Evolutionary conservation across 2,329 filamentous ascomycete species (phyloP), one percentile per base, ranked within the genome.

Genomic region (Aureobasidium sp.): DNA sequence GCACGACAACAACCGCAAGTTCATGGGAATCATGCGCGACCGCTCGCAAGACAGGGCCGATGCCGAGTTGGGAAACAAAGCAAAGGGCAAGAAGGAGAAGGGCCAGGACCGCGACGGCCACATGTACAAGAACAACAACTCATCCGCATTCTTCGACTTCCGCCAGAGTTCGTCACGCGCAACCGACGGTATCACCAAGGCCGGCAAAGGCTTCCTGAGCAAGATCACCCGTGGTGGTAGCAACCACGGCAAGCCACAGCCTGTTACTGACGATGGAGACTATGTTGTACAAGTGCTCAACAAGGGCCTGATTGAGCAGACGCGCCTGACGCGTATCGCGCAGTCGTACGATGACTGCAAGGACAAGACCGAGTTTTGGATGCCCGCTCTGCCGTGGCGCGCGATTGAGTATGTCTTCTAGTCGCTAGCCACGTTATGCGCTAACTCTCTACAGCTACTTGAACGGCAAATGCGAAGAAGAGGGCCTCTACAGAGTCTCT

Each of bases 311-410:
- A 81, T 95, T 27, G 88, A 96, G 71, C 93, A 97, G 74, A 92
- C 92, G 7, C 85, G 93, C n/a, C 79, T 86, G 64, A 96, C 93
- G 0, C 84, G 93, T 64, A 96, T 97, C 70, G 95, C 91, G 8
- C 95, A 93, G 74, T 84, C 88, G 31, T 78, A 97, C 45, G 90
- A 95, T 69, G 84, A 89, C 63, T 96, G 92, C 10, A 84, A 87
- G 64, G 93, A 97, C 70, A 96, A 96, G 79, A 97, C 93, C 0
- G 93, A 96, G 70, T 97, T 95, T 70, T 97, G 93, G 93, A 96
- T 97, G 92, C 93, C 93, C 13, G 89, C 91, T 7, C 86, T 97
- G 61, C 92, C 93, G 0, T 96, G 93, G 88, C 83, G 93, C 64
- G 95, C 91, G 61, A 96, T 97, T 65, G 93, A 97, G 79, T 85